These are phyloP conservation scores for Crithidia mellificae DNA, from an alignment of 208 protist species.

Conservation along the genomic window DNA sequence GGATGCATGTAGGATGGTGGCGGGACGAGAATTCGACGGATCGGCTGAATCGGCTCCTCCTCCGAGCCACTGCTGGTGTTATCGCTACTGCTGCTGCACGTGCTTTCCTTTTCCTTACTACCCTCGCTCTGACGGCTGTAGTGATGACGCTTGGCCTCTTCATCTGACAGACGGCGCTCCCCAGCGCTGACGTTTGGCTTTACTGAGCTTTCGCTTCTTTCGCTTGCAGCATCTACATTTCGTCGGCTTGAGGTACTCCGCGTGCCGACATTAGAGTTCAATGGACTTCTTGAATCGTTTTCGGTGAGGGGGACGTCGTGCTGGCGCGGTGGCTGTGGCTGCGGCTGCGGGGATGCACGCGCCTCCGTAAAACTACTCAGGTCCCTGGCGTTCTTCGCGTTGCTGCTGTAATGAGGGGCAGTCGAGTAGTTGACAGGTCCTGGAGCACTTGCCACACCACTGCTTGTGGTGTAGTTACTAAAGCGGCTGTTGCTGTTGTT, in stretches of 20 bases:
- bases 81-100: neutral
- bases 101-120: neutral
- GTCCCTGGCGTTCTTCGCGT: neutral
- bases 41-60: slow-evolving; percentile 42
- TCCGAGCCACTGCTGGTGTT: slow-evolving; percentile 13
- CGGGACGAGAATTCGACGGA: slow-evolving; percentile 28
- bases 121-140: no score
- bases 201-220: neutral
- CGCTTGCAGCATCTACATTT: neutral
- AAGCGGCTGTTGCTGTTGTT: neutral
- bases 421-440: neutral
- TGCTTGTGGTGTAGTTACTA: neutral
- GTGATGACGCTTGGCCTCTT: no score
- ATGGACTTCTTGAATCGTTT: neutral
- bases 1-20: slow-evolving; percentile 16
- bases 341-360: neutral
- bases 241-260: no score
- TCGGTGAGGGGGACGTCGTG: neutral
- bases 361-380: neutral
- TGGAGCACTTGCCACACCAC: neutral
- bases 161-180: neutral
- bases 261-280: no score
- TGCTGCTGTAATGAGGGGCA: neutral
- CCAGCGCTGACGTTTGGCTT: neutral
- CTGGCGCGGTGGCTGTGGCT: neutral